phyloP scores from a whole-genome alignment of 2,329 filamentous ascomycete species.

The Lecanoromycetidae sp. region DNA sequence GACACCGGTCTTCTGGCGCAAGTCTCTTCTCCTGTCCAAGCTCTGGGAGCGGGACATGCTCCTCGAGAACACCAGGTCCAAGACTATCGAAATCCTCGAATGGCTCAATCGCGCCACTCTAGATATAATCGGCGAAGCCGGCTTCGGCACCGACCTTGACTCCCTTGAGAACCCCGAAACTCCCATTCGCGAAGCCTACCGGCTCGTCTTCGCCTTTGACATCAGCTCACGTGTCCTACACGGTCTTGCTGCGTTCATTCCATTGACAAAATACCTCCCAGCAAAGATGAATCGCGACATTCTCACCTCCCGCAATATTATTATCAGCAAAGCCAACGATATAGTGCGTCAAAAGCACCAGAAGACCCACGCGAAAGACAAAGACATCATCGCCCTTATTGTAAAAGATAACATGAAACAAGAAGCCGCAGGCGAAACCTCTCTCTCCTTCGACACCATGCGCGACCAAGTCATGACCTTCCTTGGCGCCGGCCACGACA shows the following conservation, averaged over 20 bases:
- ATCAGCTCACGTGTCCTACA: conserved; percentile 43
- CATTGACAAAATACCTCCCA: conserved; percentile 50
- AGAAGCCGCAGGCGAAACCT: conserved; percentile 57
- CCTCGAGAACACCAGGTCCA: conserved; percentile 26
- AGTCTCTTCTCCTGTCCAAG: conserved; percentile 53
- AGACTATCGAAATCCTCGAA: conserved; percentile 43
- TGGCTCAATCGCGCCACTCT: conserved; percentile 35
- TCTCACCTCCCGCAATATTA: conserved; percentile 50
- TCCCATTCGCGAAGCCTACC: conserved; percentile 31
- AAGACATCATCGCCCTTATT: conserved; percentile 65
- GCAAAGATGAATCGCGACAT: conserved; percentile 59
- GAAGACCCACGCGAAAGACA: conserved; percentile 32
- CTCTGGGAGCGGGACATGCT: conserved; percentile 33
- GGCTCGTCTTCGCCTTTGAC: conserved; percentile 36
- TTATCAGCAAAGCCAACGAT: conserved; percentile 55
- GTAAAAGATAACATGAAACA: conserved; percentile 32
- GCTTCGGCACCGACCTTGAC: conserved; percentile 32
- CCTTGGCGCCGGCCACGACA: conserved; percentile 41
- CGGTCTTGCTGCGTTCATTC: conserved; percentile 49
- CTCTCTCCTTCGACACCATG: conserved; percentile 64
- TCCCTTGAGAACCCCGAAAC: conserved; percentile 29
- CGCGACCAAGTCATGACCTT: conserved; percentile 40
- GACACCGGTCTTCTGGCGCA: conserved; percentile 73
- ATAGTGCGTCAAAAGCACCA: conserved; percentile 37
- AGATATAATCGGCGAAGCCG: conserved; percentile 34